These are phyloP conservation scores for Fusarium avenaceum DNA, from an alignment of 2,329 filamentous ascomycete species.

Conservation along the genomic window DNA sequence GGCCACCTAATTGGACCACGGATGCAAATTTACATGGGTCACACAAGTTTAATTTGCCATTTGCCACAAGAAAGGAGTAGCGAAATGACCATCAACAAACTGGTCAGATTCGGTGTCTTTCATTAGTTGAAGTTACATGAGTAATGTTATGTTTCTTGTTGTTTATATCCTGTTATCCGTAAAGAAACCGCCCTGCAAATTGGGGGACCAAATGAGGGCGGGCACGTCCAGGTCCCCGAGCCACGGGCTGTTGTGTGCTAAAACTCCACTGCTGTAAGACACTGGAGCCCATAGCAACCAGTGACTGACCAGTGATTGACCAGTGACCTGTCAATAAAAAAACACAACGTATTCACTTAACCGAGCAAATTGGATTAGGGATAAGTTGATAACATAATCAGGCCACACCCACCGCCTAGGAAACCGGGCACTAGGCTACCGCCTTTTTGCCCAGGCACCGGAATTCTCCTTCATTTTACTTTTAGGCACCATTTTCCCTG, in stretches of 20 bases:
- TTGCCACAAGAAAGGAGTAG: conserved; percentile 28
- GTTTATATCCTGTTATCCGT: too few relatives aligned
- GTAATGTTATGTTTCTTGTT: neutral
- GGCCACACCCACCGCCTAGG: conserved; percentile 22
- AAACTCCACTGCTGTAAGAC: conserved; percentile 19
- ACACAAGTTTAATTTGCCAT: conserved; percentile 19
- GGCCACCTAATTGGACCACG: conserved; percentile 8
- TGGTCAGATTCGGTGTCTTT: neutral
- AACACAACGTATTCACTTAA: conserved; percentile 26
- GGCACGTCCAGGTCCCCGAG: too few relatives aligned
- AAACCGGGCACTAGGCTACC: conserved; percentile 26
- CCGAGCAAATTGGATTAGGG: conserved; percentile 27
- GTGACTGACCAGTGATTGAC: too few relatives aligned
- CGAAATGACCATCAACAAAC: conserved; percentile 18
- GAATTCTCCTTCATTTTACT: conserved; percentile 37
- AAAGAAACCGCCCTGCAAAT: too few relatives aligned
- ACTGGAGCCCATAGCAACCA: conserved; percentile 24
- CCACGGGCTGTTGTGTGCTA: too few relatives aligned
- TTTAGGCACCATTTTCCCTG: conserved; percentile 37
- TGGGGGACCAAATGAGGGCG: too few relatives aligned
- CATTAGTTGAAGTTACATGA: neutral
- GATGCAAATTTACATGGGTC: conserved; percentile 13
- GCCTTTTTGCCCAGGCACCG: conserved; percentile 39
- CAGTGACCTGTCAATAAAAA: too few relatives aligned
- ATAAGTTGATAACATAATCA: conserved; percentile 17